Evolutionary conservation across 1,284 basidiomycete genomes (phyloP).

Genomic region (Naganishia albida): DNA sequence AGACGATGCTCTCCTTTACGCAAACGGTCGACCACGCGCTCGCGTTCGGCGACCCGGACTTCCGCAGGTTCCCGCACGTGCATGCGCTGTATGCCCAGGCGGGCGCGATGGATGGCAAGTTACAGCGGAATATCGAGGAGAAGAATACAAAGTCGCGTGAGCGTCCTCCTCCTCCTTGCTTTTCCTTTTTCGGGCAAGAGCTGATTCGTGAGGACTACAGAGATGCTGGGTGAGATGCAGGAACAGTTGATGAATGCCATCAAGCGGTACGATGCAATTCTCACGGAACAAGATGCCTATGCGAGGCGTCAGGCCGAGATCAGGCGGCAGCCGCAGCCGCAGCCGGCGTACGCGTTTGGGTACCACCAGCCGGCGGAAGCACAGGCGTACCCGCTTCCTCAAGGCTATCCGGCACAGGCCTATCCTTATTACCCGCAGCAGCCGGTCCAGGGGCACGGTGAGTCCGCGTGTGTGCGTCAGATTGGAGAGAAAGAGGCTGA

Average conservation of each 20-base stretch:
- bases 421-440: slow-evolving; percentile 33
- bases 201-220: slow-evolving; percentile 55
- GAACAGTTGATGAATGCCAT: slow-evolving; percentile 89
- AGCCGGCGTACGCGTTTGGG: slow-evolving; percentile 31
- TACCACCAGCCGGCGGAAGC: slow-evolving; percentile 15
- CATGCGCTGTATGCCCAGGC: slow-evolving; percentile 83
- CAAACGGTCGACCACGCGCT: slow-evolving; percentile 84
- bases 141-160: slow-evolving; percentile 79
- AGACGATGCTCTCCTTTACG: slow-evolving; percentile 82
- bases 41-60: slow-evolving; percentile 71
- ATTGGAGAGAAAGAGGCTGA: no score
- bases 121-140: slow-evolving; percentile 82
- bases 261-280: slow-evolving; percentile 79
- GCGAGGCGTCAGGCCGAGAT: slow-evolving; percentile 51
- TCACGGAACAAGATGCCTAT: slow-evolving; percentile 70
- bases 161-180: slow-evolving; percentile 48
- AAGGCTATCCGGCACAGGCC: slow-evolving; percentile 11
- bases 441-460: not conserved
- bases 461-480: no score
- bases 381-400: slow-evolving; percentile 25
- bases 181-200: not conserved
- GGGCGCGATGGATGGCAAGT: slow-evolving; percentile 73
- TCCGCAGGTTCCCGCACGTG: slow-evolving; percentile 76
- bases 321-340: slow-evolving; percentile 42
- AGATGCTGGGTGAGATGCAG: slow-evolving; percentile 87